phyloP scores from a whole-genome alignment of 2,329 filamentous ascomycete species.

The Penicillium sp. region DNA sequence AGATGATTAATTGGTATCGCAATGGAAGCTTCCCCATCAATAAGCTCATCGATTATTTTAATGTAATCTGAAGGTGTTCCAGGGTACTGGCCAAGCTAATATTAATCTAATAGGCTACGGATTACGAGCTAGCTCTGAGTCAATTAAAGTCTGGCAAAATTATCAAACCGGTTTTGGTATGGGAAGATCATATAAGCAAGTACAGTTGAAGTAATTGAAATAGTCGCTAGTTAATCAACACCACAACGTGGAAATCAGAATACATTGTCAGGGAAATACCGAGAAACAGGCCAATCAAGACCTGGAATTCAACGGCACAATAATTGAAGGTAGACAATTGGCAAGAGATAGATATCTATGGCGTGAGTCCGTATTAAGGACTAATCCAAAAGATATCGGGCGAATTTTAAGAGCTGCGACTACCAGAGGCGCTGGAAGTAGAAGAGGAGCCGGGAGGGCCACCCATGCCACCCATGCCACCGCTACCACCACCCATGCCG shows the following conservation, averaged over 20 bases:
- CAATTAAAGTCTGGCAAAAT: not conserved
- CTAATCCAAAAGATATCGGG: not conserved
- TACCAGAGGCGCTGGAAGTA: constrained; percentile 1
- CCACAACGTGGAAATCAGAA: not conserved
- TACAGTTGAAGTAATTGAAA: not conserved
- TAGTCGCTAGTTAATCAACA: not conserved
- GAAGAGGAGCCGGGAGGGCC: constrained; percentile 10
- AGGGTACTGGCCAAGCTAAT: too few relatives aligned
- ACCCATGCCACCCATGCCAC: constrained; percentile 14
- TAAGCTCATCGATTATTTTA: constrained; percentile 16
- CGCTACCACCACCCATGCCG: constrained; percentile 21
- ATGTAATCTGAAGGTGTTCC: not conserved
- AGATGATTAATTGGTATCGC: constrained; percentile 25
- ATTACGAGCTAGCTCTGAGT: not conserved
- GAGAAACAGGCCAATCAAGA: not conserved
- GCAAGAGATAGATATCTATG: not conserved
- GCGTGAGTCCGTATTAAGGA: not conserved
- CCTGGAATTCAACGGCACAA: not conserved
- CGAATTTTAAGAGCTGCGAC: not conserved
- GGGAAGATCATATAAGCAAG: not conserved
- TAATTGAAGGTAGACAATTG: not conserved
- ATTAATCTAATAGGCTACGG: not conserved
- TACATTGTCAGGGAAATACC: not conserved
- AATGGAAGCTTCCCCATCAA: constrained; percentile 22
- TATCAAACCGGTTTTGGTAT: constrained; percentile 15